Evolutionary conservation across 768 basidiomycete genomes (phyloP).

Genomic region (Leccinum variicolor): DNA sequence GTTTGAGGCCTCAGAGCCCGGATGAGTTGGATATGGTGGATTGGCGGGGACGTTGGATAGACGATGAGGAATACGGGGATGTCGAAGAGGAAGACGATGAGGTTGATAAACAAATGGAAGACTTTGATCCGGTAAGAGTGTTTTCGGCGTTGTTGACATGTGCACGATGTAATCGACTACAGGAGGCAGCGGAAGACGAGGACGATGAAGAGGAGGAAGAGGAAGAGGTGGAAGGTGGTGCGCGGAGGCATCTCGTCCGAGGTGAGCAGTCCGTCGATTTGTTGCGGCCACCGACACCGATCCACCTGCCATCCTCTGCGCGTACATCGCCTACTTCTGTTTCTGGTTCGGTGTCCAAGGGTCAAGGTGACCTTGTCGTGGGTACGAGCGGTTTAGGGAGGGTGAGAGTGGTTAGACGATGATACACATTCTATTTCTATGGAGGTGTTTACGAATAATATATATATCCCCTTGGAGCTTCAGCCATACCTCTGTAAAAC

Average conservation of each 20-base stretch:
- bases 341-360: slow-evolving; percentile 45
- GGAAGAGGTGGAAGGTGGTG: slow-evolving; percentile 28
- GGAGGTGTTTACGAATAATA: slow-evolving; percentile 11
- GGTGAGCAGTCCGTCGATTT: slow-evolving; percentile 37
- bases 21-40: slow-evolving; percentile 86
- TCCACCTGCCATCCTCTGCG: slow-evolving; percentile 41
- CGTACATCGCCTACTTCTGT: slow-evolving; percentile 52
- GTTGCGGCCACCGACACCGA: slow-evolving; percentile 38
- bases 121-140: slow-evolving; percentile 73
- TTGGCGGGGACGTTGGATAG: slow-evolving; percentile 87
- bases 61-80: slow-evolving; percentile 70
- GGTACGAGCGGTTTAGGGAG: slow-evolving; percentile 34
- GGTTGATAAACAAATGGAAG: slow-evolving; percentile 76
- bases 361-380: slow-evolving; percentile 33
- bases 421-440: slow-evolving; percentile 24
- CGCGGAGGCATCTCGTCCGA: slow-evolving; percentile 29
- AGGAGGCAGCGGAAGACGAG: slow-evolving; percentile 57
- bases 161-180: slow-evolving; percentile 4
- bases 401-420: slow-evolving; percentile 53
- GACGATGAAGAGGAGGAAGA: slow-evolving; percentile 55
- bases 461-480: slow-evolving; percentile 9
- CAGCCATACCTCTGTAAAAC: not conserved
- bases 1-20: slow-evolving; percentile 77
- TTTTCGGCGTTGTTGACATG: not conserved
- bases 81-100: slow-evolving; percentile 50